Base-by-base conservation (phyloP, 345 rosid species). In the Eucalyptus pauciflora region DNA sequence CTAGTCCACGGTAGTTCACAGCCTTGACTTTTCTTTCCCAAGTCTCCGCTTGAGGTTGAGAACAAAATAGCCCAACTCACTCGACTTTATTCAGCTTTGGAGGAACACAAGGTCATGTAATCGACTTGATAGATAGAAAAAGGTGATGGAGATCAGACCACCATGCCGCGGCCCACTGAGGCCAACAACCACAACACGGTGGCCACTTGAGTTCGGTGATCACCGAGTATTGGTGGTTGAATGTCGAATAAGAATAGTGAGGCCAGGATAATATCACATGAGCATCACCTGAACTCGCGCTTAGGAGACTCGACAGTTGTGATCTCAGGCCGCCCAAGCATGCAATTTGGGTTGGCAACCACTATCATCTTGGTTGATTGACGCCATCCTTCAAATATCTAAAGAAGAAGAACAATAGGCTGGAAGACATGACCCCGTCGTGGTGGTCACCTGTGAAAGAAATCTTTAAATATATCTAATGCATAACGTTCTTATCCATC, bases 401-500 rank as follows among this genome's bases (percentile, higher is more conserved):
- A 25, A 60, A 60, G 69, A 27, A 60, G n/a, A 60, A 60, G 58
- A 12, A 60, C n/a, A 31, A 13, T 12, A 60, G 69, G 58, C n/a
- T n/a, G n/a, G n/a, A n/a, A n/a, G n/a, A n/a, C 58, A 52, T 52
- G 58, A 18, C 10, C 58, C 58, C 58, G 2, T 52, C 4, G 58
- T 52, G 4, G 58, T 18, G 58, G 24, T 52, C 4, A 52, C 58
- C 24, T 52, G 24, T 18, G 58, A 52, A 52, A 52, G 10, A 52
- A 52, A 52, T 52, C 58, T 52, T 52, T 52, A 52, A 52, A 52
- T 52, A 52, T 52, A 52, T 0, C 0, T 18, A 17, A 10, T 52
- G 0, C 0, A 52, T 17, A 51, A 51, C 22, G 54, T 51, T 51
- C 54, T 17, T 51, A 51, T 51, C 54, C 54, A 51, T 52, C 58